Base-by-base conservation (phyloP, 768 basidiomycete genomes). In the Sutorius australiensis region DNA sequence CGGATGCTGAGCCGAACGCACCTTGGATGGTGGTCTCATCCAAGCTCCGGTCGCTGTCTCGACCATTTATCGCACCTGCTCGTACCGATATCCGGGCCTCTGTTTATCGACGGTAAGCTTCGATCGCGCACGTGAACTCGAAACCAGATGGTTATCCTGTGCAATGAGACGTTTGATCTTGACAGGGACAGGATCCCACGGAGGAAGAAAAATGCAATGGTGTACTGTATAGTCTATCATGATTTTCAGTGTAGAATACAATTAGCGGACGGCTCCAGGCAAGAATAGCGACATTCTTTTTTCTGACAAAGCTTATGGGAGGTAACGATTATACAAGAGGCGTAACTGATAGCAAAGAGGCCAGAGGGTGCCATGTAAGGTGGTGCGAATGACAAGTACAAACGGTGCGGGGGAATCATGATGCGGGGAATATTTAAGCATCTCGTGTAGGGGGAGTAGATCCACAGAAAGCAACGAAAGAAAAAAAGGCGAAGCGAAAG, bases 171-270 rank as follows among this genome's bases (percentile, higher is more conserved):
- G 47, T 42, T 38, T 41, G 53, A 51, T 32, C 48, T 48, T 17
- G 45, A 49, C 47, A 42, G 58, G 34, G 14, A 40, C 24, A 14
- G 19, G 24, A 24, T 11, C 33, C 31, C 5, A 16, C 13, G 1
- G 16, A 7, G 33, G 19, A 48, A 53, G 37, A 32, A 56, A 36
- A 17, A 6, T 38, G 38, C 41, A 5, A n/a, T 10, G 11, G 37
- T 11, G 17, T 39, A 41, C 24, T 24, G 24, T 46, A 50, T 48
- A 54, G 17, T n/a, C 48, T 40, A 66, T 64, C 66, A 64, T 54
- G 46, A 49, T 43, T 38, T 53, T 45, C 45, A 50, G 34, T 11
- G 46, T 64, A 63, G 50, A 19, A 31, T 67, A 67, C 65, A 58
- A 55, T 49, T 54, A 60, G 44, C 54, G 6, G 42, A 39, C 6